Evolutionary conservation across 2,329 filamentous ascomycete species (phyloP).

Genomic region (Hymenoscyphus repandus): DNA sequence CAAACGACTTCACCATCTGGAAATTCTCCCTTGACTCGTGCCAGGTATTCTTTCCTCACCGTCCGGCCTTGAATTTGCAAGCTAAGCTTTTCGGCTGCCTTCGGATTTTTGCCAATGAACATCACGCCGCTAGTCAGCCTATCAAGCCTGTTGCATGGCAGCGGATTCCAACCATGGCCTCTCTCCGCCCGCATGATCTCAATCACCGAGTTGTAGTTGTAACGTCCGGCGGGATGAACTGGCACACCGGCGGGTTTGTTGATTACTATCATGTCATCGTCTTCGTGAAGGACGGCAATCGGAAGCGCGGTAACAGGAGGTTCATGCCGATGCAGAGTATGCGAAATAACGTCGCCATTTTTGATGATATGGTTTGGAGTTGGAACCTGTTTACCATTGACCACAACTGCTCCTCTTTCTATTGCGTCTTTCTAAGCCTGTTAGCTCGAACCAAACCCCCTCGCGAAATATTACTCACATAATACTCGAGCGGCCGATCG

Average conservation of each 20-base stretch:
- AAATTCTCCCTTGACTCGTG: constrained; percentile 84
- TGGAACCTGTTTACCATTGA: constrained; percentile 70
- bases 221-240: constrained; percentile 90
- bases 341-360: constrained; percentile 87
- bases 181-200: constrained; percentile 86
- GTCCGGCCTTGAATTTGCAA: constrained; percentile 72
- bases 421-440: constrained; percentile 63
- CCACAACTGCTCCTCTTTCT: constrained; percentile 67
- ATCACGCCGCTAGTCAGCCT: constrained; percentile 93
- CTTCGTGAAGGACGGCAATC: constrained; percentile 82
- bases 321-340: constrained; percentile 93
- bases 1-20: constrained; percentile 88
- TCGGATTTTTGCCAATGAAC: constrained; percentile 88
- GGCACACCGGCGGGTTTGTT: constrained; percentile 95
- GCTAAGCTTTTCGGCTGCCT: constrained; percentile 72
- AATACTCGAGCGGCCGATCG: constrained; percentile 81
- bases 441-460: constrained; percentile 20
- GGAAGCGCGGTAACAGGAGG: constrained; percentile 81
- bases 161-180: constrained; percentile 47
- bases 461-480: constrained; percentile 42
- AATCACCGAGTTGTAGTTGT: constrained; percentile 90
- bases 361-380: constrained; percentile 64
- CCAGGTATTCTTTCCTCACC: constrained; percentile 92
- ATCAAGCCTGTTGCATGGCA: constrained; percentile 89
- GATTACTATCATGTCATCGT: constrained; percentile 90